Conservation (phyloP, 73 alveolate species). For the Paramecium sonneborni region DNA sequence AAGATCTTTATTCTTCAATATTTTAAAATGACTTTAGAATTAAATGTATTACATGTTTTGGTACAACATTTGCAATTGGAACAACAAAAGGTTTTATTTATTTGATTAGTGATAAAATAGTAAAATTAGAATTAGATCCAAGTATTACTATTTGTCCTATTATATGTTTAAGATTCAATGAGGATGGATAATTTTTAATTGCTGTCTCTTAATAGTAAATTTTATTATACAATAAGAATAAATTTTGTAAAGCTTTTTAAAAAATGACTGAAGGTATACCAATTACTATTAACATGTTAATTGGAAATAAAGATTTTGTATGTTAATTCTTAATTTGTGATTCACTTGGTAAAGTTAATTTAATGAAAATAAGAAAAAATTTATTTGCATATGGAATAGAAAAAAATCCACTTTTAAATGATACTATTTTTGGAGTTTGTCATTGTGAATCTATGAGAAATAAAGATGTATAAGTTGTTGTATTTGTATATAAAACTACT, state of each 20-base stretch:
- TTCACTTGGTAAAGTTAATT: neutral
- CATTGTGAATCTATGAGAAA: slow-evolving; percentile 1
- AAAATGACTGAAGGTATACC: slow-evolving; percentile 15
- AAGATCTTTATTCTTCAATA: neutral
- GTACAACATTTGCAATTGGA: neutral
- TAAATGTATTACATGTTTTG: neutral
- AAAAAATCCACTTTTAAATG: neutral
- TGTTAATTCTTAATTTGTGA: neutral
- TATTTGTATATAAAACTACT: neutral
- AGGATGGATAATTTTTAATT: neutral
- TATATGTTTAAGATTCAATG: neutral
- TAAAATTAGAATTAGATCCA: slow-evolving; percentile 30
- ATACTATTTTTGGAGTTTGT: neutral
- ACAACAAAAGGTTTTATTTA: neutral
- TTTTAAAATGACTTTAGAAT: neutral
- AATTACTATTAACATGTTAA: neutral
- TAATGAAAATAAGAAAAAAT: neutral
- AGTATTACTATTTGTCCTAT: neutral
- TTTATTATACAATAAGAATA: neutral
- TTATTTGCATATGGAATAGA: neutral
- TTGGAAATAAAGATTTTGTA: neutral
- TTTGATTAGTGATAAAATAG: neutral
- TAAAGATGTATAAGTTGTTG: neutral
- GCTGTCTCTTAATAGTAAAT: neutral
- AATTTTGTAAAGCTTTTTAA: neutral